Percentiles rank a stretch among this genome's conserved stretches.
Evolutionary conservation across 805 yeast species (phyloP).

Genomic region (Barnettozyma sucrosica): DNA sequence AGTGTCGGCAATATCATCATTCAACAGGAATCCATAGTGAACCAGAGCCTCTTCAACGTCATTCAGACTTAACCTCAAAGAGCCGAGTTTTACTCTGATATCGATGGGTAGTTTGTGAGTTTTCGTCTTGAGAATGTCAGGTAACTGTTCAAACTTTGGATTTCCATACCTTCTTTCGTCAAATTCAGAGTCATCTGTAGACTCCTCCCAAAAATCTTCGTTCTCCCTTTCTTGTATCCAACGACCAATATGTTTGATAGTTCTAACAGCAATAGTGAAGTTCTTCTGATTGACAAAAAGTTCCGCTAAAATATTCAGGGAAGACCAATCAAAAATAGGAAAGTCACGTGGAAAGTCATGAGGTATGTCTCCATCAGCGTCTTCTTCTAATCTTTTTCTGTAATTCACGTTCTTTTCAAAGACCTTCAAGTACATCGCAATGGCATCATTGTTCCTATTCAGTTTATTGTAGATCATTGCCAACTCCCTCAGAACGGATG

Average conservation of each 20-base stretch:
- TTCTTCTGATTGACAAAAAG: slow-evolving; percentile 65
- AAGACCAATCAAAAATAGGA: slow-evolving; percentile 79
- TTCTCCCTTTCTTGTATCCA: slow-evolving; percentile 71
- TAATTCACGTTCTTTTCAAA: slow-evolving; percentile 51
- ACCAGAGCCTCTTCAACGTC: slow-evolving; percentile 62
- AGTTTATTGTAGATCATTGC: slow-evolving; percentile 46
- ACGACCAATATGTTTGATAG: slow-evolving; percentile 66
- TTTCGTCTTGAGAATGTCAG: slow-evolving; percentile 32
- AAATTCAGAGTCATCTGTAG: slow-evolving; percentile 71
- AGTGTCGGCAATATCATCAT: slow-evolving; percentile 52
- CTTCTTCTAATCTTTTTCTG: slow-evolving; percentile 29
- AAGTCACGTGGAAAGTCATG: slow-evolving; percentile 35
- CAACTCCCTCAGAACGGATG: slow-evolving; percentile 53
- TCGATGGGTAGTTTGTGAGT: slow-evolving; percentile 68
- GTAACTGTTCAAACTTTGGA: slow-evolving; percentile 36
- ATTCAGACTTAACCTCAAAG: slow-evolving; percentile 60
- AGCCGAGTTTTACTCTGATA: slow-evolving; percentile 75
- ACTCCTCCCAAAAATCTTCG: slow-evolving; percentile 41
- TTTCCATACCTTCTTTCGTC: slow-evolving; percentile 60
- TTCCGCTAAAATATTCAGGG: slow-evolving; percentile 78
- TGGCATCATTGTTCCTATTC: slow-evolving; percentile 65
- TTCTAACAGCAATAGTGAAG: slow-evolving; percentile 55
- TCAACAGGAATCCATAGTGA: slow-evolving; percentile 59
- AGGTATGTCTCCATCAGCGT: slow-evolving; percentile 23
- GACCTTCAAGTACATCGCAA: slow-evolving; percentile 58